Base-by-base conservation (phyloP, 73 alveolate genomes). In the Diophrys sp. region DNA sequence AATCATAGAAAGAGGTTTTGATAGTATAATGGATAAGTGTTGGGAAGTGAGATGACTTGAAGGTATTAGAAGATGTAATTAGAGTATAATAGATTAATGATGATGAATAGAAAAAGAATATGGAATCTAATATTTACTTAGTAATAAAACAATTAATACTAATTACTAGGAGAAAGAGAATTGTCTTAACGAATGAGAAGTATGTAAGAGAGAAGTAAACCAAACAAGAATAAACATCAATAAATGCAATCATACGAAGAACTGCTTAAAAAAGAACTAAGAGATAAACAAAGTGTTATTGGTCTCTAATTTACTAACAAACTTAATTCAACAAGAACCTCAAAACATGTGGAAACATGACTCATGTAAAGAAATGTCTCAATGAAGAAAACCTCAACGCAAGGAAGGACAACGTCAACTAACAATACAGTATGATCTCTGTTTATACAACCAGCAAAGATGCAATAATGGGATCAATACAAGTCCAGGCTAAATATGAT, bases 291-390 rank as follows among this genome's bases (percentile, higher is more conserved):
- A 53, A 54, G 53, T 28, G 29, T 53, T 84, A 84, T 56, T 26
- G 79, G 33, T 76, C 77, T 26, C 11, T 84, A 34, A 56, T 84
- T 11, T 29, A 77, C 25, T 66, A 76, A 1, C 74, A 84, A 71
- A 69, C 56, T 25, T 56, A 77, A 31, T 78, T 70, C 56, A 78
- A 77, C 31, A 69, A 70, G 26, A 84, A 80, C 53, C 25, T 84
- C 1, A 54, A 70, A 84, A 83, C 83, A 0, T 77, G 54, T 78
- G 92, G 92, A 11, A 84, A 84, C 57, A 84, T 84, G 92, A 84
- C 92, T 1, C 79, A 84, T 28, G 84, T 84, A 2, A 87, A 84
- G 73, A 84, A 84, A 87, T 71, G 33, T 27, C 18, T 84, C 33
- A 84, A 84, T 53, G 70, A 62, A 34, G 92, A 71, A 24, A 87